These are phyloP conservation scores for Pichia sp. DNA, from an alignment of 1,139 yeast genomes.

Conservation along the genomic window DNA sequence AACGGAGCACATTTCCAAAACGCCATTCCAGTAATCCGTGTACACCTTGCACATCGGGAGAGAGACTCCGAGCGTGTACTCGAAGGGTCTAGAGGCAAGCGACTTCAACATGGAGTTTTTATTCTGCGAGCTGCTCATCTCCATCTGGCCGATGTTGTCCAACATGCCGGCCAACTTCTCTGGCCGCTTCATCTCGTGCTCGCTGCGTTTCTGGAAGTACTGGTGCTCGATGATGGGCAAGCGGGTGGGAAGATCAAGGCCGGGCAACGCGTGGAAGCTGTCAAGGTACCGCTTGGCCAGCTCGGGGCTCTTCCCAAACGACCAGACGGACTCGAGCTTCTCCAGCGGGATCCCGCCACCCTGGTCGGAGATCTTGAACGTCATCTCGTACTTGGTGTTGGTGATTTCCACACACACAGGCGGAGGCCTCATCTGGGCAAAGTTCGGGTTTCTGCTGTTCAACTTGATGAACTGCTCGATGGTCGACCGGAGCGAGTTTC, in stretches of 20 bases:
- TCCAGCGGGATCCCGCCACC: slow-evolving; percentile 80
- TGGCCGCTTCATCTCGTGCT: slow-evolving; percentile 3
- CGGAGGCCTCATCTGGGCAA: slow-evolving; percentile 43
- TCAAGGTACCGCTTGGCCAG: slow-evolving; percentile 52
- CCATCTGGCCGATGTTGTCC: slow-evolving; percentile 39
- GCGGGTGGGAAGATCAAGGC: slow-evolving; percentile 34
- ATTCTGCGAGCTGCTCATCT: slow-evolving; percentile 26
- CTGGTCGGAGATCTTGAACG: slow-evolving; percentile 77
- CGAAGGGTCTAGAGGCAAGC: slow-evolving; percentile 67
- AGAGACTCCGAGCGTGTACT: slow-evolving; percentile 77
- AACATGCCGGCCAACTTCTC: slow-evolving; percentile 23
- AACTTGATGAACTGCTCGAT: slow-evolving; percentile 14
- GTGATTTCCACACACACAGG: slow-evolving; percentile 71
- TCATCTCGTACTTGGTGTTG: slow-evolving; percentile 59
- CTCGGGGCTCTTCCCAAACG: slow-evolving; percentile 68
- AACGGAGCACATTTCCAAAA: slow-evolving; percentile 70
- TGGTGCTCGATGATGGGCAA: slow-evolving; percentile 25
- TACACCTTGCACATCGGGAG: slow-evolving; percentile 87
- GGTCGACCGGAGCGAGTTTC: slow-evolving; percentile 59
- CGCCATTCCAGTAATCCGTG: slow-evolving; percentile 96
- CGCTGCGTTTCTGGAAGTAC: slow-evolving; percentile 9
- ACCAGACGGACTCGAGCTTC: slow-evolving; percentile 66
- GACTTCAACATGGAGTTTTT: slow-evolving; percentile 43
- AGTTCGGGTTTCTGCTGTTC: slow-evolving; percentile 20
- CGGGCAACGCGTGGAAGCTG: slow-evolving; percentile 67